Conservation (phyloP, 2,329 filamentous ascomycete genomes). For the Aspergillus chevalieri region DNA sequence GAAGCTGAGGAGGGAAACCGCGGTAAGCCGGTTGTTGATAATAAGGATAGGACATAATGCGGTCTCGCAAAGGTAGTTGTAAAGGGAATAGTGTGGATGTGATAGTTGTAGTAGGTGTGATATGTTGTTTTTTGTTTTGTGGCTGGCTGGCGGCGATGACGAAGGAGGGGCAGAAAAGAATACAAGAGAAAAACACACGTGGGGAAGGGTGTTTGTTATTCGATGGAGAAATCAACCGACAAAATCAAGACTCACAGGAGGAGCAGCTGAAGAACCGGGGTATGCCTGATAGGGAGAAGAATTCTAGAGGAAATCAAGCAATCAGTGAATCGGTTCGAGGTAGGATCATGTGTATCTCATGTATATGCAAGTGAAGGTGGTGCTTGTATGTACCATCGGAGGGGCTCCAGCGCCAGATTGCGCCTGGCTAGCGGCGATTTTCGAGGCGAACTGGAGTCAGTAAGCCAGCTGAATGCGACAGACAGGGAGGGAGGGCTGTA, state of each 20-base stretch:
- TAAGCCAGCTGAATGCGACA: neutral
- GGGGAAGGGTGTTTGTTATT: neutral
- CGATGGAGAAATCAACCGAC: conserved; percentile 3
- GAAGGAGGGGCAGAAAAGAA: conserved; percentile 4
- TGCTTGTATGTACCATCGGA: conserved; percentile 19
- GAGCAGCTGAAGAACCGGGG: conserved; percentile 34
- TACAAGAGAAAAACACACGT: conserved; percentile 3
- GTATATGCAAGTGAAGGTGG: too few relatives aligned
- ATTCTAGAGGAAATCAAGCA: conserved; percentile 3
- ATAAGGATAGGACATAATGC: conserved; percentile 30
- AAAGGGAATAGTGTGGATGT: neutral
- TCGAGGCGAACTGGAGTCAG: conserved; percentile 34
- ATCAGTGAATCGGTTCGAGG: conserved; percentile 1
- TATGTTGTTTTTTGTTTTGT: neutral
- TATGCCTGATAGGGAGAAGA: conserved; percentile 48
- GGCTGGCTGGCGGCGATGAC: neutral
- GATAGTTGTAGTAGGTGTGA: neutral
- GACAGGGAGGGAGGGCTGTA: neutral
- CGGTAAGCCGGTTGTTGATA: conserved; percentile 25
- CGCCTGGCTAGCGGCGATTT: conserved; percentile 36
- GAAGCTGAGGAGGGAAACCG: conserved; percentile 28
- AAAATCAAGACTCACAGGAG: conserved; percentile 17
- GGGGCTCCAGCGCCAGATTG: conserved; percentile 32
- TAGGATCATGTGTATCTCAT: too few relatives aligned
- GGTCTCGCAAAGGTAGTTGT: too few relatives aligned